Evolutionary conservation across 1,284 basidiomycete species (phyloP).

Genomic region (Termitomyces sp.): DNA sequence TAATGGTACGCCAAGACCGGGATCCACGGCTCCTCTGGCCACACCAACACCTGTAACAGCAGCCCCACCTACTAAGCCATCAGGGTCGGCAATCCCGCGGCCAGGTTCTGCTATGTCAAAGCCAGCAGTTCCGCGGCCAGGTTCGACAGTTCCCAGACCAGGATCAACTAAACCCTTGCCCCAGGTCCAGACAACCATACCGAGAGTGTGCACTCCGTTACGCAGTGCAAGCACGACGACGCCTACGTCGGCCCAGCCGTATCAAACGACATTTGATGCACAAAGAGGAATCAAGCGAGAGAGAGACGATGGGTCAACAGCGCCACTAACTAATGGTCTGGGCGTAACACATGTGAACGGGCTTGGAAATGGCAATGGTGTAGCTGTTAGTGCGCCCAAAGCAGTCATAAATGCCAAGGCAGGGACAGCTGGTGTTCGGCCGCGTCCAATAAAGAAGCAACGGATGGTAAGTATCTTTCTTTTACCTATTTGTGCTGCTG

Average conservation of each 20-base stretch:
- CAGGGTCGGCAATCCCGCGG: slow-evolving; percentile 12
- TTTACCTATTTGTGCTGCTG: slow-evolving; percentile 1
- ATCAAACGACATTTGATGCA: slow-evolving; percentile 22
- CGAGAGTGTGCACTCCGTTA: slow-evolving; percentile 24
- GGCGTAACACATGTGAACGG: slow-evolving; percentile 23
- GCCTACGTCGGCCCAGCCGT: slow-evolving; percentile 20
- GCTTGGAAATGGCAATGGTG: slow-evolving; percentile 5
- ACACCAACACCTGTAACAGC: slow-evolving; percentile 9
- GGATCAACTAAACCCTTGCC: slow-evolving; percentile 23
- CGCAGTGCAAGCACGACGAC: slow-evolving; percentile 26
- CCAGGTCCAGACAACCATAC: slow-evolving; percentile 17
- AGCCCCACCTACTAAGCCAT: slow-evolving; percentile 6
- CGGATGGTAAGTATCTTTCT: slow-evolving; percentile 52
- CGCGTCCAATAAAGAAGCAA: slow-evolving; percentile 72
- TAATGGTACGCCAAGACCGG: slow-evolving; percentile 22
- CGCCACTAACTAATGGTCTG: slow-evolving; percentile 25
- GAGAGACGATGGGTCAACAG: slow-evolving; percentile 31
- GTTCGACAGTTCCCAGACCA: slow-evolving; percentile 27
- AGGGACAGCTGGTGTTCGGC: slow-evolving; percentile 50
- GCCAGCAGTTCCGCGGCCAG: slow-evolving; percentile 25
- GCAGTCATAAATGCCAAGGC: slow-evolving; percentile 47
- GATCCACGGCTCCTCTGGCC: slow-evolving; percentile 11
- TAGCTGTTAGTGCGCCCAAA: slow-evolving; percentile 20
- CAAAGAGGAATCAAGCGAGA: slow-evolving; percentile 52
- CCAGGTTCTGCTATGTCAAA: slow-evolving; percentile 13